These are phyloP conservation scores for Vigna reflexopilosa DNA, from an alignment of 306 rosid genomes.

Conservation along the genomic window DNA sequence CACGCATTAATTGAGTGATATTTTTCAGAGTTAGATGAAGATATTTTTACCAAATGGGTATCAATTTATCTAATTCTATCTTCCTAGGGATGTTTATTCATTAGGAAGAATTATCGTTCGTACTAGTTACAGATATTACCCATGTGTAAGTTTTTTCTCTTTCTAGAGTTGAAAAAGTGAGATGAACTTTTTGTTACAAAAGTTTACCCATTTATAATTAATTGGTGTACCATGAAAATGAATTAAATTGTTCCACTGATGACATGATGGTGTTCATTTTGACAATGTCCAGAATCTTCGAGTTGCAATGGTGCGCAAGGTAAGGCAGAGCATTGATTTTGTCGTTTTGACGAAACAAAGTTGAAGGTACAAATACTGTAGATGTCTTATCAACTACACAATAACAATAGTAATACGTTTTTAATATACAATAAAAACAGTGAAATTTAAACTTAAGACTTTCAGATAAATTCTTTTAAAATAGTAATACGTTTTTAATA, in stretches of 20 bases:
- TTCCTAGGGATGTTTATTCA: too few relatives aligned
- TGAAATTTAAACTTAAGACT: too few relatives aligned
- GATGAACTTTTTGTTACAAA: background rate
- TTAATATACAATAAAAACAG: too few relatives aligned
- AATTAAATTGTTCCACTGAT: background rate
- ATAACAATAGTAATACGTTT: background rate
- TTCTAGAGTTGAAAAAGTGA: background rate
- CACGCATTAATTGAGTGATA: background rate
- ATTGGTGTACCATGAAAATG: background rate
- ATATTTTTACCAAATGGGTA: background rate
- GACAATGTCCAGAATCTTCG: background rate
- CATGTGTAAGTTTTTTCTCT: background rate
- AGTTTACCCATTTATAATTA: background rate
- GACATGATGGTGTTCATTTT: background rate
- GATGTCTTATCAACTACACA: background rate
- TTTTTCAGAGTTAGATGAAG: background rate
- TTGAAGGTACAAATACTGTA: background rate
- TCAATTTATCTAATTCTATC: background rate
- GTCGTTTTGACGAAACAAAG: constrained; percentile 14
- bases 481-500: background rate
- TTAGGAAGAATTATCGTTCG: background rate
- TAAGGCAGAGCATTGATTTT: constrained; percentile 18
- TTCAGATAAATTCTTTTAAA: too few relatives aligned
- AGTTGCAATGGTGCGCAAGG: background rate
- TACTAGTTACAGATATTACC: background rate